phyloP scores from a whole-genome alignment of 108 stramenopile genomes.

The Nitzschia sp. region DNA sequence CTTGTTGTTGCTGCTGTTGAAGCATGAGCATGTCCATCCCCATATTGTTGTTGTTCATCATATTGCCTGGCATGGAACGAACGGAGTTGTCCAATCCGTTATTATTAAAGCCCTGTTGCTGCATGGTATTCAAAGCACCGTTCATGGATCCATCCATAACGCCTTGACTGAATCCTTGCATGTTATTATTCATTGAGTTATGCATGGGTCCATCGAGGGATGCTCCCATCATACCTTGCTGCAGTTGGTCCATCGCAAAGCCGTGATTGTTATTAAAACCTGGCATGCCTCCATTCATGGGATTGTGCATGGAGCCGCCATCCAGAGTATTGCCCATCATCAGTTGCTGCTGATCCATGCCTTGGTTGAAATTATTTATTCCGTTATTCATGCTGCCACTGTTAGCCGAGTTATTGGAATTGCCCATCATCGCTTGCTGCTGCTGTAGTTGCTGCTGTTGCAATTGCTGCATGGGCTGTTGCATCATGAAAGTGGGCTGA shows the following conservation, averaged over 20 bases:
- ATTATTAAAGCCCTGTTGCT: constrained; percentile 4
- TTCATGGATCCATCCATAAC: constrained; percentile 2
- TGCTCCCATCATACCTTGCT: constrained; percentile 16
- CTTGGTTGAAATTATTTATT: not conserved
- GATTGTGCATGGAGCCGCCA: not conserved
- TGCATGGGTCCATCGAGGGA: not conserved
- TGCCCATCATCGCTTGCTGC: not conserved
- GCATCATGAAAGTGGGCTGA: constrained; percentile 19
- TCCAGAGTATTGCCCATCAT: not conserved
- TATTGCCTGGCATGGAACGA: not conserved
- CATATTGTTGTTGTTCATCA: not conserved
- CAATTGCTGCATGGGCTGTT: constrained; percentile 25
- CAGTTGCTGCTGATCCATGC: constrained; percentile 1
- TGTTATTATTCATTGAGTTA: constrained; percentile 4
- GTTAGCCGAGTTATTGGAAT: not conserved
- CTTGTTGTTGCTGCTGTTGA: not conserved
- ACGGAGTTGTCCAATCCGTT: not conserved
- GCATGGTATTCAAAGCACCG: constrained; percentile 2
- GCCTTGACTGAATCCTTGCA: not conserved
- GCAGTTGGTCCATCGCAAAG: not conserved
- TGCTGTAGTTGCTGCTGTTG: too few species aligned
- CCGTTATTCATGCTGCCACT: not conserved
- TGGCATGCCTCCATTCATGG: not conserved
- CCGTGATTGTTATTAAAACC: not conserved
- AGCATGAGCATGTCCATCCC: constrained; percentile 1